Evolutionary conservation across 495 filamentous ascomycete genomes (phyloP).

Genomic region (Jackrogersella multiformis): DNA sequence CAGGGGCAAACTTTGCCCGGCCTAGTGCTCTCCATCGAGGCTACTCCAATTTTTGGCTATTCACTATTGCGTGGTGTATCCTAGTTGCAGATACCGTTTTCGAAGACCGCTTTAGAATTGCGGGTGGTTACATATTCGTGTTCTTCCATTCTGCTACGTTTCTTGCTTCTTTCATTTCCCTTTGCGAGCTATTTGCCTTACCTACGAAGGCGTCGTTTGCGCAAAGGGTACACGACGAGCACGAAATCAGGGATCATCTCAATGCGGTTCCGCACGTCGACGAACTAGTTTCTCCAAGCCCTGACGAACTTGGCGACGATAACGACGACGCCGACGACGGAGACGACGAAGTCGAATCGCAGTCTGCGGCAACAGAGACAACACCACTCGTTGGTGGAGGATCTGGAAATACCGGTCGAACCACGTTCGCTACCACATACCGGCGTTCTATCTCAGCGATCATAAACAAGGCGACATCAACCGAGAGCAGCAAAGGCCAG

Average conservation of each 20-base stretch:
- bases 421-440: conserved; percentile 78
- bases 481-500: conserved; percentile 35
- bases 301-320: conserved; percentile 41
- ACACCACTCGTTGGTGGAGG: conserved; percentile 76
- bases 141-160: conserved; percentile 81
- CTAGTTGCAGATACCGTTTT: conserved; percentile 77
- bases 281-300: conserved; percentile 40
- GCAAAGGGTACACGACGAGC: conserved; percentile 56
- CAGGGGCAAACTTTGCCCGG: conserved; percentile 81
- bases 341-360: conserved; percentile 58
- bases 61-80: conserved; percentile 73
- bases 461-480: conserved; percentile 46
- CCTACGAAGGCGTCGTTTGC: conserved; percentile 75
- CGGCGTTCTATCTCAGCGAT: conserved; percentile 57
- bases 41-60: conserved; percentile 87
- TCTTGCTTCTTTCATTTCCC: conserved; percentile 73
- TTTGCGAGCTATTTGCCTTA: conserved; percentile 81
- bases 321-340: conserved; percentile 57
- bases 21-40: conserved; percentile 85
- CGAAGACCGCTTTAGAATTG: conserved; percentile 75
- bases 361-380: conserved; percentile 71
- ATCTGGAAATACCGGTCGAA: conserved; percentile 58
- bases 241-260: conserved; percentile 54
- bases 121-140: conserved; percentile 82
- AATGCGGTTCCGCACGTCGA: conserved; percentile 46